These are phyloP conservation scores for Hypoxylon sp. DNA, from an alignment of 2,329 filamentous ascomycete genomes.

Conservation along the genomic window DNA sequence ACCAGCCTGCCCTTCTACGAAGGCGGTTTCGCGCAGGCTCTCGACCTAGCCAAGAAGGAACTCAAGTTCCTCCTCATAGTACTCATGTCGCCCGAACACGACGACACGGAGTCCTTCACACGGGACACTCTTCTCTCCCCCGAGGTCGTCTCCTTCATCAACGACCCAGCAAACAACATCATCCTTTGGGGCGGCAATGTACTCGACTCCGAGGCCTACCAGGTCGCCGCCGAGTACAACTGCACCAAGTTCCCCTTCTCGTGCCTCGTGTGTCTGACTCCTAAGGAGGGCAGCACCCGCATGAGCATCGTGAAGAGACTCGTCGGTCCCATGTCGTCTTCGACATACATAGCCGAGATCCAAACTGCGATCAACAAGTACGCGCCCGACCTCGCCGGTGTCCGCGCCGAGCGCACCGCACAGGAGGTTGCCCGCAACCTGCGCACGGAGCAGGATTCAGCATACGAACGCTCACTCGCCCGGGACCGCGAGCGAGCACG, in stretches of 20 bases:
- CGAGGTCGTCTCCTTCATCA: conserved; percentile 81
- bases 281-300: conserved; percentile 83
- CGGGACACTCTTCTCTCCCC: conserved; percentile 84
- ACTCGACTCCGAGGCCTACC: conserved; percentile 92
- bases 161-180: conserved; percentile 81
- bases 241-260: conserved; percentile 95
- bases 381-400: conserved; percentile 79
- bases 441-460: conserved; percentile 89
- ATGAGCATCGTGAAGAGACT: conserved; percentile 92
- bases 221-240: conserved; percentile 87
- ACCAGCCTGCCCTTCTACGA: conserved; percentile 84
- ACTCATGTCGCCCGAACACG: conserved; percentile 91
- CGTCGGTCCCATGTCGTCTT: conserved; percentile 77
- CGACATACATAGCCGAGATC: conserved; percentile 82
- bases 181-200: conserved; percentile 95
- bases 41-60: conserved; percentile 91
- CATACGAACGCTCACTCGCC: conserved; percentile 92
- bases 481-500: conserved; percentile 88
- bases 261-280: conserved; percentile 88
- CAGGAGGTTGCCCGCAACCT: conserved; percentile 86
- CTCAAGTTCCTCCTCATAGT: conserved; percentile 93
- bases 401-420: conserved; percentile 82
- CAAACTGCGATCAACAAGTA: conserved; percentile 81
- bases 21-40: conserved; percentile 90
- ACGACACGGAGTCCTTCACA: conserved; percentile 88